Evolutionary conservation across 2,329 filamentous ascomycete species (phyloP).

Genomic region (Sclerotinia spermophila): DNA sequence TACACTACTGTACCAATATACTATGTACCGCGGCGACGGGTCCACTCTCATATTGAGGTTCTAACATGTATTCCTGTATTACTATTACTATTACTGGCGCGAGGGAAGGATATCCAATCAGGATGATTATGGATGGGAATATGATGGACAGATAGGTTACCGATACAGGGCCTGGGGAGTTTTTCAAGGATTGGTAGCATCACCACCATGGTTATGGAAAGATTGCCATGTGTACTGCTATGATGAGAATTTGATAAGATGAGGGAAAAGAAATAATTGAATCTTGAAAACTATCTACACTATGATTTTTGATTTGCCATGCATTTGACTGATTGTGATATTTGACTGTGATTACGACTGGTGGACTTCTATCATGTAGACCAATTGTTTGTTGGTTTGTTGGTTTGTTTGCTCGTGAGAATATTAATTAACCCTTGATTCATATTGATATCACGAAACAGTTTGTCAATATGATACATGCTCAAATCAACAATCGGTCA

Average conservation of each 20-base stretch:
- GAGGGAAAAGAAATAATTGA: background rate
- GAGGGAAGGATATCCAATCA: background rate
- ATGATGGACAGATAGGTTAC: background rate
- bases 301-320: background rate
- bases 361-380: background rate
- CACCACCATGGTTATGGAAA: conserved; percentile 10
- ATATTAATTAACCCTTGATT: background rate
- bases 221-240: conserved; percentile 7
- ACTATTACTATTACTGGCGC: conserved; percentile 1
- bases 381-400: background rate
- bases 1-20: conserved; percentile 4
- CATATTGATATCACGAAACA: background rate
- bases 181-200: conserved; percentile 9
- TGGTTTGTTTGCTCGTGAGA: background rate
- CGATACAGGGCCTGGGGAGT: background rate
- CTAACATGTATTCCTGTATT: background rate
- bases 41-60: background rate
- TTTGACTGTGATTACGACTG: background rate
- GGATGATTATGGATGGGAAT: conserved; percentile 5
- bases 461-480: background rate
- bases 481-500: background rate
- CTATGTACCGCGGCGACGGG: background rate
- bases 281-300: background rate
- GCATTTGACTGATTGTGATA: too few relatives aligned
- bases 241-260: background rate